Evolutionary conservation across 1,139 yeast species (phyloP).

Genomic region (Nematodospora anomalae): DNA sequence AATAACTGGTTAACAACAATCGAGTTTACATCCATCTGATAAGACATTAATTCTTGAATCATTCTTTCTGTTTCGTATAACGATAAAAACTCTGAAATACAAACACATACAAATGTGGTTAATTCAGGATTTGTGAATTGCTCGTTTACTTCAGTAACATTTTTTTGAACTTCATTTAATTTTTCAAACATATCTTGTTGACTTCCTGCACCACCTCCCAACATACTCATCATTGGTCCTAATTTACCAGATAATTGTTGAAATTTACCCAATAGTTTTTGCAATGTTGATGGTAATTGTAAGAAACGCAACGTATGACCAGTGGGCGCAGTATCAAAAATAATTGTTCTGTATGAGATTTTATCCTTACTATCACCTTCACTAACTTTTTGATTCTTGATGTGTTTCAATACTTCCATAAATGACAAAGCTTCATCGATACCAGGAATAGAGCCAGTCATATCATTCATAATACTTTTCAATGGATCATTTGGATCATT

Average conservation of each 20-base stretch:
- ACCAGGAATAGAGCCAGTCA: slow-evolving; percentile 95
- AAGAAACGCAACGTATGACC: slow-evolving; percentile 95
- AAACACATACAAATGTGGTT: slow-evolving; percentile 95
- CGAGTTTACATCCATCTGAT: slow-evolving; percentile 93
- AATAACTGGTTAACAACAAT: slow-evolving; percentile 92
- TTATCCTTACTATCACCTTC: slow-evolving; percentile 26
- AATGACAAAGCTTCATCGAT: slow-evolving; percentile 96
- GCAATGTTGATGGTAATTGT: slow-evolving; percentile 89
- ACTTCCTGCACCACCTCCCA: slow-evolving; percentile 71
- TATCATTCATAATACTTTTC: slow-evolving; percentile 77
- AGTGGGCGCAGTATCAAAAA: slow-evolving; percentile 97
- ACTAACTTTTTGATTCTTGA: slow-evolving; percentile 64
- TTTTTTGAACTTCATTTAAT: slow-evolving; percentile 77
- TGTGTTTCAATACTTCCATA: slow-evolving; percentile 96
- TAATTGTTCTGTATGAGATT: slow-evolving; percentile 71
- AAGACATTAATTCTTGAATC: slow-evolving; percentile 92
- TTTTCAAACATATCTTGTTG: slow-evolving; percentile 81
- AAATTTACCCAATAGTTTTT: slow-evolving; percentile 81
- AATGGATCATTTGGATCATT: slow-evolving; percentile 60
- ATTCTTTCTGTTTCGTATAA: slow-evolving; percentile 95
- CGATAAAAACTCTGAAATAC: slow-evolving; percentile 94
- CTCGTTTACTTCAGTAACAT: slow-evolving; percentile 84
- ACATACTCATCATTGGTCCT: slow-evolving; percentile 85
- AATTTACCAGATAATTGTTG: slow-evolving; percentile 81
- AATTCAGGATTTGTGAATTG: slow-evolving; percentile 95